Base-by-base conservation (phyloP, 1,139 yeast species). In the Saccharomyces hybrid region DNA sequence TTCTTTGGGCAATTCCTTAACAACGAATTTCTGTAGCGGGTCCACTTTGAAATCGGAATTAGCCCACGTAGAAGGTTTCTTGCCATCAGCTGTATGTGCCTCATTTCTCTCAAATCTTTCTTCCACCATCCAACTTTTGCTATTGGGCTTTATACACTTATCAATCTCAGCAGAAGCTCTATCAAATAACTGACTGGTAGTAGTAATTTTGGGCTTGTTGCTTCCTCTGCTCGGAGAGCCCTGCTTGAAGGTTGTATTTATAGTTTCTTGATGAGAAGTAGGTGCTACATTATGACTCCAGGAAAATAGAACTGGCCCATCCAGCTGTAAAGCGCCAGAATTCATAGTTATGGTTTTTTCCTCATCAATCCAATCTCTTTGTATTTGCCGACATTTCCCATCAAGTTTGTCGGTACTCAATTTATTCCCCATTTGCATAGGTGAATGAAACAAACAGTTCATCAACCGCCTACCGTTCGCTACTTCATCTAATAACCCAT, bases 1-100 rank as follows among this genome's bases (percentile, higher is more conserved):
- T 47, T 57, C 56, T 46, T 58, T 61, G 3, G 69, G 69, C 42
- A 67, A 49, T 38, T 63, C 62, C 25, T 53, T 58, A 2, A 62
- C 67, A 11, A 65, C 65, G 55, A 67, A 66, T 34, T 55, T 53
- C 46, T 61, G 62, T 29, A 67, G 55, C 8, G 71, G 70, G 54
- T 66, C 65, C 13, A 66, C 69, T 54, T 61, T 64, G 51, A 67
- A 66, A 7, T 52, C 31, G 7, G 66, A 53, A 9, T 46, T 52
- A 2, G 56, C 54, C 51, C 55, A 52, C 11, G 49, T 13, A 34
- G 44, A 31, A 25, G 31, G 38, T 44, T 53, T 27, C 55, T 51
- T 46, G 13, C 42, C 44, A 47, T 46, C 51, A 48, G 44, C 48
- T 19, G 49, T 50, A 42, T n/a, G 48, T 23, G 51, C 16, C 46